Evolutionary conservation across 2,329 filamentous ascomycete species (phyloP), one percentile per base, ranked within the genome.

Genomic region (Gyromitra esculenta): DNA sequence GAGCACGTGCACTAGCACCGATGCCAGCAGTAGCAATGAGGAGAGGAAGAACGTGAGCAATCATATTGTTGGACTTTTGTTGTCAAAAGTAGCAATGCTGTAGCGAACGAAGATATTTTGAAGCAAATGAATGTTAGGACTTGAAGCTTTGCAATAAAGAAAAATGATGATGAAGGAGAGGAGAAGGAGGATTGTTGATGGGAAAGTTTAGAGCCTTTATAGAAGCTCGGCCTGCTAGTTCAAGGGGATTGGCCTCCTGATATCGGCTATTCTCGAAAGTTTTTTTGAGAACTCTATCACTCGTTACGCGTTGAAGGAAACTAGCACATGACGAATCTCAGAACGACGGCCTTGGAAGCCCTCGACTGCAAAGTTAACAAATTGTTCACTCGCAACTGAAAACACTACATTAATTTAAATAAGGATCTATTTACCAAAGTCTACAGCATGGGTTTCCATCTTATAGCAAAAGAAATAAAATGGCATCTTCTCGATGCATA

Each of bases 1-100:
- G 65, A 18, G 82, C 82, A 65, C 70, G 52, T 35, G 71, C 77
- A 57, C 52, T 75, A 39, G 35, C 62, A 31, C 57, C 63, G 41
- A 77, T 74, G 25, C 71, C 63, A 57, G 64, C 65, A 37, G 65
- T 35, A 11, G 66, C 66, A 60, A 77, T 37, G 25, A 78, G 54
- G 31, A 75, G 52, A 31, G 64, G 75, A 35, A 77, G 66, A 25
- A 67, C 48, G 35, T 68, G 60, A 25, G 66, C 37, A 50, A 77
- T 76, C 75, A 77, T 77, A 11, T 45, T 73, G 45, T 39, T 60
- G 39, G 25, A 67, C 37, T 62, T 48, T 4, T 43, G 15, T 54
- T 18, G 62, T 9, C 21, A 68, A 5, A 21, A 35, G 52, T 37
- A 35, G 31, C 18, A 62, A 43, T 39, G 45, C 35, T 56, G 37